A percentile compares a stretch with the other conserved stretches of the same genome.
phyloP scores from a whole-genome alignment of 306 rosid genomes.

The Dryas octopetala region DNA sequence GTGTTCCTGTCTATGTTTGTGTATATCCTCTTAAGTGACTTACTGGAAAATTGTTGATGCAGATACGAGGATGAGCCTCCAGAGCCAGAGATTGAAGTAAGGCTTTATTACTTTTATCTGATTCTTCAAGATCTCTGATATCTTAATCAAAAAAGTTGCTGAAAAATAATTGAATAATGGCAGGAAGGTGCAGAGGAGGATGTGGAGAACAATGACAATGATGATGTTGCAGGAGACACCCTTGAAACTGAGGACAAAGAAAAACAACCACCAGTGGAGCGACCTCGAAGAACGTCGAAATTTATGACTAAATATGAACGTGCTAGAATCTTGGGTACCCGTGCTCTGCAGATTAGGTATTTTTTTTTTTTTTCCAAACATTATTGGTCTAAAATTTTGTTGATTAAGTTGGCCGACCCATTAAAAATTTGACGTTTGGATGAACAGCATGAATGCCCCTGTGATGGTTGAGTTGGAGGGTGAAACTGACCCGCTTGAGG shows the following conservation, averaged over 20 bases:
- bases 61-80: slow-evolving; percentile 87
- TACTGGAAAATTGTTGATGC: slow-evolving; percentile 10
- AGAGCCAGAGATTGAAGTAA: slow-evolving; percentile 87
- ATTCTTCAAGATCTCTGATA: background rate
- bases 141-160: slow-evolving; percentile 1
- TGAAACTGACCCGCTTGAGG: slow-evolving; percentile 96
- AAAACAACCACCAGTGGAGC: slow-evolving; percentile 41
- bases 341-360: slow-evolving; percentile 94
- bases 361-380: background rate
- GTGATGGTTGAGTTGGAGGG: slow-evolving; percentile 97
- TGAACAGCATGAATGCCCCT: slow-evolving; percentile 93
- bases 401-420: background rate
- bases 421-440: slow-evolving; percentile 15
- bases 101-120: background rate
- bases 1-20: background rate
- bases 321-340: slow-evolving; percentile 91
- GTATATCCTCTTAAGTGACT: background rate
- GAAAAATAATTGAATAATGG: slow-evolving; percentile 18
- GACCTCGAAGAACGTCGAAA: slow-evolving; percentile 77
- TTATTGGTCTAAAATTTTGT: background rate
- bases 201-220: slow-evolving; percentile 57
- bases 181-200: slow-evolving; percentile 97
- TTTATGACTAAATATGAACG: slow-evolving; percentile 95
- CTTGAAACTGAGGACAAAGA: slow-evolving; percentile 64
- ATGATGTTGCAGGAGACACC: slow-evolving; percentile 55